Base-by-base conservation (phyloP, 371 early-diverging fungal species). In the Mortierella sp. region DNA sequence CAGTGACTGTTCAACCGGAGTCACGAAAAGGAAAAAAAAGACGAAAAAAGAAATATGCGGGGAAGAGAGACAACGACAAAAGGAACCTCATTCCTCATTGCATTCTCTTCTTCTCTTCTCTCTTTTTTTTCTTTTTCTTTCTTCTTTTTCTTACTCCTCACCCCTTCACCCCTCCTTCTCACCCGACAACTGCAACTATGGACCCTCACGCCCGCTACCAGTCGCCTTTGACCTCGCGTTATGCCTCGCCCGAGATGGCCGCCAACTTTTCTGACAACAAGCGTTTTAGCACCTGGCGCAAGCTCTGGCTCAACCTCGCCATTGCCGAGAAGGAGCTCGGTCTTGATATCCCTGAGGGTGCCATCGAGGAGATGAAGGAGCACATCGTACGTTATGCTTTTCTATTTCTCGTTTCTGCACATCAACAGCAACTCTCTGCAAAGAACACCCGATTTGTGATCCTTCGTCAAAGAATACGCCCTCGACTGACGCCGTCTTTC, bases 231-330 rank as follows among this genome's bases (percentile, higher is more conserved):
- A 97, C 98, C 68, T 97, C 98, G 80, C 95, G 99, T 60, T 99
- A 99, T 92, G 98, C 99, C 77, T 97, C 97, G 78, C 94, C 96
- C 88, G 99, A 98, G 90, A 99, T 99, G 99, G 95, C 97, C 0
- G 95, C 95, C 89, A 97, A 96, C 94, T 98, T 98, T 88, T 96
- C 96, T 76, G 97, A 97, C 82, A 96, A 97, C 91, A 97, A 96
- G 90, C 96, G 97, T 82, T 99, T 95, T 89, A 89, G 94, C 72
- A 98, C 97, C 58, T 99, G 99, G 99, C 95, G 99, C 76, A 90
- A 94, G 83, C 96, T 99, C 19, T 99, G 99, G 99, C 88, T 97
- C 80, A 95, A 94, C 89, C 94, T 98, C 75, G 99, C 99, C 75
- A 95, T 92, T 73, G 97, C 98, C 76, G 98, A 99, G 89, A 94